Percentiles rank a stretch among this genome's conserved stretches.
These are phyloP conservation scores for Mollisiaceae sp. DNA, from an alignment of 2,329 filamentous ascomycete genomes.

Conservation along the genomic window DNA sequence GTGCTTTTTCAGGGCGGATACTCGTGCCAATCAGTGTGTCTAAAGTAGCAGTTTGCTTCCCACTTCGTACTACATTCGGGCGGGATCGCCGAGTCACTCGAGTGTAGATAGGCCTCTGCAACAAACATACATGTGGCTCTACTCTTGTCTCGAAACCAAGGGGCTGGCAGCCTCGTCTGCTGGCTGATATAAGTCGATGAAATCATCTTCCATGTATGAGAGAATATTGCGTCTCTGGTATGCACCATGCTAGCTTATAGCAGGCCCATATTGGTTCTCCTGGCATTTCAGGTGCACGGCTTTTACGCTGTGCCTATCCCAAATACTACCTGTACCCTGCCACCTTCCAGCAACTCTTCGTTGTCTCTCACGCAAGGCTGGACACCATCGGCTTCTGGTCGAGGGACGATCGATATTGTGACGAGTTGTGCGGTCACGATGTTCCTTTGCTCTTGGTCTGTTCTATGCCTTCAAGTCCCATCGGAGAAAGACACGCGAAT, in stretches of 20 bases:
- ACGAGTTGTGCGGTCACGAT: constrained; percentile 48
- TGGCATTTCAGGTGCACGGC: not conserved
- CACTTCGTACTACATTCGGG: not conserved
- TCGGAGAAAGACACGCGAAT: constrained; percentile 37
- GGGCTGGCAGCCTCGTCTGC: constrained; percentile 2
- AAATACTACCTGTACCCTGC: constrained; percentile 5
- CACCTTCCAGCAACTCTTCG: constrained; percentile 9
- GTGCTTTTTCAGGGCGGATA: not conserved
- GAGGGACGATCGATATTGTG: constrained; percentile 49
- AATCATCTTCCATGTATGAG: constrained; percentile 1
- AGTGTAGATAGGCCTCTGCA: not conserved
- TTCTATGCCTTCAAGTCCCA: constrained; percentile 47
- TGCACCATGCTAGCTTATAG: not conserved
- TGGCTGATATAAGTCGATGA: constrained; percentile 9
- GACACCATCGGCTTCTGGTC: constrained; percentile 43
- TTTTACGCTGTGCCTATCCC: not conserved
- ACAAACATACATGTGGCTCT: not conserved
- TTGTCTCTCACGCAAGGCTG: constrained; percentile 39
- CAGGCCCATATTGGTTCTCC: not conserved
- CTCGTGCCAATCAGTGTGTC: constrained; percentile 1
- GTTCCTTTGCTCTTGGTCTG: constrained; percentile 49
- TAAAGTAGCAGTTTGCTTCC: constrained; percentile 1
- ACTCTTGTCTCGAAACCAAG: not conserved
- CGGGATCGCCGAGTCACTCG: not conserved
- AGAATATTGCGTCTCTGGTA: not conserved